Evolutionary conservation across 2,329 filamentous ascomycete species (phyloP), one percentile per base, ranked within the genome.

Genomic region (Thermothelomyces thermophilus): DNA sequence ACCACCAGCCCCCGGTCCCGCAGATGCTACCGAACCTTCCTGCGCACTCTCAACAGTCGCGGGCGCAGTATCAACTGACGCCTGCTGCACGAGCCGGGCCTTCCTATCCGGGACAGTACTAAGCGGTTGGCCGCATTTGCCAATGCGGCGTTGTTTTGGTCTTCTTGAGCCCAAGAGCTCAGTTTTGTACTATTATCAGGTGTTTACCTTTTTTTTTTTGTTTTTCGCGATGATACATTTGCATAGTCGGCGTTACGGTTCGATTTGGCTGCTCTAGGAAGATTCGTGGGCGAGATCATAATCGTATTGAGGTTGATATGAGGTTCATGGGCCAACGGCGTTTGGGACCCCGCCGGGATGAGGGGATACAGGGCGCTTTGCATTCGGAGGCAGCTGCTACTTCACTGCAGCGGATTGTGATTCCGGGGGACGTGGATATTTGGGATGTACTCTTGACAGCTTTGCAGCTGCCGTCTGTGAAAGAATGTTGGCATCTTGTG

Each of bases 1-100:
- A 33, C 19, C 14, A 44, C 5, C 36, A 46, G 2, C 49, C 37
- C 26, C 10, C 46, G 6, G 35, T 35, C 19, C 8, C 17, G 9
- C 51, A 53, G 14, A n/a, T 50, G n/a, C 40, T 53, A 35, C 47
- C 51, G 26, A 44, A 47, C 26, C 47, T 42, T 16, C 39, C 36
- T 9, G 13, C 24, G 17, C 26, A 26, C 22, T 5, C 35, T 2
- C 41, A 26, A 9, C 51, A 53, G 19, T 20, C n/a, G 14, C 41
- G 42, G 24, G 24, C 3, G 7, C 41, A 31, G n/a, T 50, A 53
- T 19, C 42, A 41, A 30, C 7, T 28, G n/a, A 36, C 17, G 17
- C 34, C 26, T 11, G 8, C 13, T 14, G 3, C 35, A 4, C 46
- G 31, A 9, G 3, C 22, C 5, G 50, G 20, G 1, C 13, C 34